Base-by-base conservation (phyloP, 768 basidiomycete species). In the Arthromyces matolae region DNA sequence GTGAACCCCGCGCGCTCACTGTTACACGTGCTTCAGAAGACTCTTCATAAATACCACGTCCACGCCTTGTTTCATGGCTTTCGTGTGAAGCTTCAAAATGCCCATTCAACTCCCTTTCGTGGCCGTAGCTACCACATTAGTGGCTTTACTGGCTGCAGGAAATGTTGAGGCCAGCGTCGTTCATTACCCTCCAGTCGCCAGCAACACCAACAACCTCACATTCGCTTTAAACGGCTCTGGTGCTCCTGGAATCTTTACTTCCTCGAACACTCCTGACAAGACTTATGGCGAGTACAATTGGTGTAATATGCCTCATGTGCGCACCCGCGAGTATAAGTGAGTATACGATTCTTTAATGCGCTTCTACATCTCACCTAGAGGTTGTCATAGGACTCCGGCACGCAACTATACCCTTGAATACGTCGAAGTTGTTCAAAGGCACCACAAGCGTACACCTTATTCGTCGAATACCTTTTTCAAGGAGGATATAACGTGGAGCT, bases 241-340 rank as follows among this genome's bases (percentile, higher is more conserved):
- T 8, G 64, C 72, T n/a, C 72, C 74, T 18, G 76, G 76, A 4
- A 75, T 77, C 3, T 76, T 67, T 57, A 67, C 61, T 48, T 73
- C 70, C 0, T 77, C 75, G 0, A 54, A 45, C 6, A 70, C 69
- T 7, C 70, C 75, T 1, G 55, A 70, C 29, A 45, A 62, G 3
- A 51, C 52, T 8, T 78, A 78, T 64, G 76, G 75, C 0, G 60
- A 58, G 16, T 78, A 76, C 47, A 77, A 77, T 50, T 77, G 75
- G 76, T 78, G 77, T 42, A 78, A 77, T 51, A 78, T 79, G 77
- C 76, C 77, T 2, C 77, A 78, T 63, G 75, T 74, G 1, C 62
- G 75, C 45, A 39, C 44, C 20, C 60, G 52, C 47, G 75, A 76
- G 56, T 78, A 78, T 61, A 68, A 66, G 77, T 76, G 38, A 12